phyloP scores from a whole-genome alignment of 2,329 filamentous ascomycete genomes.

The Sclerotinia glacialis region DNA sequence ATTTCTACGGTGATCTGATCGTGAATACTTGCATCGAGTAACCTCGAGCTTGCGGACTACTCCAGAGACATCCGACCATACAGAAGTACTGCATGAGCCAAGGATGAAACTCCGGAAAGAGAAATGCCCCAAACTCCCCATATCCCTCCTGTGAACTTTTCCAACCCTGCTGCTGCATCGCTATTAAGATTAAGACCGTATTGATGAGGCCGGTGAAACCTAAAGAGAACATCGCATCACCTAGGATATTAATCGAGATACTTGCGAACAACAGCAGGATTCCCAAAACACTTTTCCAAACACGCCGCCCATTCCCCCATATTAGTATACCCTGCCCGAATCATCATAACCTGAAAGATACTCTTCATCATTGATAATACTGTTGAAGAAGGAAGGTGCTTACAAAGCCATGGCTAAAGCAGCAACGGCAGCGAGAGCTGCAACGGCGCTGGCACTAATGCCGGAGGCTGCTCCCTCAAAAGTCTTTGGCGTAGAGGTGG shows the following conservation, averaged over 20 bases:
- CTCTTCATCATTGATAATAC: too few species aligned
- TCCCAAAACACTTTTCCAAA: not conserved
- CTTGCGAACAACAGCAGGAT: not conserved
- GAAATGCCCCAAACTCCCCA: not conserved
- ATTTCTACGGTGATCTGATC: not conserved
- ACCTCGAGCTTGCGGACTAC: not conserved
- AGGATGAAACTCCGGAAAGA: not conserved
- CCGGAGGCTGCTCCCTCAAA: not conserved
- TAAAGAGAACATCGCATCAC: not conserved
- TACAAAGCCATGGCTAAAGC: not conserved
- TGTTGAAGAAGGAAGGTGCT: not conserved
- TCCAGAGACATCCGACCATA: not conserved
- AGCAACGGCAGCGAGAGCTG: slow-evolving; percentile 10
- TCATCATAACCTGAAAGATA: not conserved
- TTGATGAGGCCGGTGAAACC: not conserved
- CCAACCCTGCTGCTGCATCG: not conserved
- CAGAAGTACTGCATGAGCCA: not conserved
- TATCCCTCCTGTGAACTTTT: not conserved
- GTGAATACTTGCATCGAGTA: not conserved
- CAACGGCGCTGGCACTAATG: not conserved
- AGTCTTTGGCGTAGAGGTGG: not conserved
- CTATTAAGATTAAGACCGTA: not conserved
- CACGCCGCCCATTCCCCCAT: not conserved
- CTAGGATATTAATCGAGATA: not conserved
- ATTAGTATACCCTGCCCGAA: too few species aligned